Evolutionary conservation across 495 filamentous ascomycete genomes (phyloP), one percentile per base, ranked within the genome.

Genomic region (Aspergillus coremiiformis): DNA sequence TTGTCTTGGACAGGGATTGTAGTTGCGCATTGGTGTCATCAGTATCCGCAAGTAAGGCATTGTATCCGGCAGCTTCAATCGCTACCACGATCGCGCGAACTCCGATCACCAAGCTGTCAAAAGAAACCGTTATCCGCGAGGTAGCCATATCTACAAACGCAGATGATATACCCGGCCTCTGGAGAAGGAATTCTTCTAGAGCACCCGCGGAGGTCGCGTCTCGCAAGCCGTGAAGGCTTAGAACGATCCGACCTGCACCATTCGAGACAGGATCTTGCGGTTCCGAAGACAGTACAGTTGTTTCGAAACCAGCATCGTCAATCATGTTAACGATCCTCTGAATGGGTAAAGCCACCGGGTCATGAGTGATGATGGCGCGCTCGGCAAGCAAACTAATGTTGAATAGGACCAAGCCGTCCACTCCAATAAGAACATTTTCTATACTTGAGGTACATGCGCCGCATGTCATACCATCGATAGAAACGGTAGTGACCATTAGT

Each of bases 21-120:
- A 99, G 78, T 64, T 99, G 93, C 4, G 94, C 92, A 66, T 95
- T 95, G 61, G 91, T 97, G 63, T 99, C 94, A 53, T 97, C 89
- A 37, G 84, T 83, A 57, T 97, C 91, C 2, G 92, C 84, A 21
- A 96, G 75, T 5, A 99, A 72, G 8, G 92, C 93, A 62, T 96
- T 96, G 66, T 87, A 88, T 4, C 89, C 88, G 7, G 78, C 68
- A 19, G 73, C 76, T 68, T 99, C 93, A 44, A 95, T 82, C 9
- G 83, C 72, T 52, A 89, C 88, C 17, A 96, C 91, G 33, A 97
- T 73, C 10, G 80, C 78, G 22, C 93, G 85, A 27, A 99, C 74
- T 1, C 94, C 92, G 32, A 84, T 82, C 19, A 83, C 66, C 14
- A 77, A 71, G 0, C 90, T 79, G 50, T 85, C 74, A 62, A 91